Evolutionary conservation across 1,284 basidiomycete species (phyloP), one percentile per base, ranked within the genome.

Genomic region (Prillingera fragicola): DNA sequence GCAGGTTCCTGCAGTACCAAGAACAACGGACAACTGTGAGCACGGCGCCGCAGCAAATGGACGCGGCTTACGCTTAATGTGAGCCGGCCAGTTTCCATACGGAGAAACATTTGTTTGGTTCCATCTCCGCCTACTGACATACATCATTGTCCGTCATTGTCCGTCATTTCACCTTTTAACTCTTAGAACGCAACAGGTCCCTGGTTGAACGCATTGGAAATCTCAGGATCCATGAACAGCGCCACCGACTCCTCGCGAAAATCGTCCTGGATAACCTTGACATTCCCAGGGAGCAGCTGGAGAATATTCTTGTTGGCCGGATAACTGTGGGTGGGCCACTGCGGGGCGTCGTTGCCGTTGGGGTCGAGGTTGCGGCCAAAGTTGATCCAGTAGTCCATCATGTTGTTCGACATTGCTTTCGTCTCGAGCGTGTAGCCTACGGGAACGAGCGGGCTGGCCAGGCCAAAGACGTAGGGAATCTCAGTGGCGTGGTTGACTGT

Each of bases 331-430:
- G 42, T 31, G 1, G 60, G 58, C 69, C 69, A 71, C 23, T 48
- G 33, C 8, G 60, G 55, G 9, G 50, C 41, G 34, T 57, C 35
- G 14, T 50, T 26, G 13, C 49, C 55, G 51, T 64, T 64, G n/a
- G 65, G 65, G 38, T 65, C 54, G 35, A 52, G 48, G 55, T 59
- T 54, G 48, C 63, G 63, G 15, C 56, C 65, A 51, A 70, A 70
- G 55, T 69, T 69, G 52, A 67, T 41, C 62, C 63, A 67, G 57
- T 70, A 68, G 28, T 59, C 46, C 33, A 60, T 48, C 46, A 63
- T 56, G 14, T 45, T 41, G 26, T 55, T 31, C 2, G 60, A 55
- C 5, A 70, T 33, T 8, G 23, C 23, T 7, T 31, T 40, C 25
- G 62, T 54, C 17, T 37, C 51, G 4, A 42, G 42, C 8, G 59